Conservation (phyloP, 306 rosid genomes). For the Vigna angularis region DNA sequence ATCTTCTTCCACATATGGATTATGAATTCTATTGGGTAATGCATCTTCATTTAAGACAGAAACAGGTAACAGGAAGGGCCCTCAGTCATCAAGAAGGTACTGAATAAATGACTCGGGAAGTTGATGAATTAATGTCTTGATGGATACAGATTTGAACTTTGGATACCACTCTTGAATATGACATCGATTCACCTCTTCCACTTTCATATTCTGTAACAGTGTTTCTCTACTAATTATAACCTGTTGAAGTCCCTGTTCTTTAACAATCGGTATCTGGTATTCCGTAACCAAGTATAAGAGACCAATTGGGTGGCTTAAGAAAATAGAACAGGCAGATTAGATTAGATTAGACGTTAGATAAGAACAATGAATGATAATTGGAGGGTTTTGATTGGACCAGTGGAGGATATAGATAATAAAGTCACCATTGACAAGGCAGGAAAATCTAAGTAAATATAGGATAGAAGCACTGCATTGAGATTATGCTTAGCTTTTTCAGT, state of each 20-base stretch:
- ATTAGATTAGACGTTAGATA: too few relatives aligned
- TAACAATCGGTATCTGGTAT: conserved; percentile 32
- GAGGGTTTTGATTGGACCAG: too few relatives aligned
- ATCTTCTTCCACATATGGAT: conserved; percentile 70
- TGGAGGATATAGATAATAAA: too few relatives aligned
- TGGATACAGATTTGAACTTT: conserved; percentile 64
- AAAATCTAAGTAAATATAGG: too few relatives aligned
- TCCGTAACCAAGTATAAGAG: conserved; percentile 26
- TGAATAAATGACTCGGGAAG: conserved; percentile 77
- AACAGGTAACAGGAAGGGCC: conserved; percentile 71
- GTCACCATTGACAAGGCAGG: too few relatives aligned
- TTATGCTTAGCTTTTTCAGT: too few relatives aligned
- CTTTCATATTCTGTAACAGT: conserved; percentile 53
- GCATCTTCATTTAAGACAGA: conserved; percentile 83
- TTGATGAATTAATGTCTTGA: conserved; percentile 67
- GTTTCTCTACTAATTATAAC: neutral
- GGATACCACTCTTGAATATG: conserved; percentile 89
- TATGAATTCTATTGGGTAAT: conserved; percentile 73
- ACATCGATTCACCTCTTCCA: conserved; percentile 68
- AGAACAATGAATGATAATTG: too few relatives aligned
- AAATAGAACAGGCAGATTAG: too few relatives aligned
- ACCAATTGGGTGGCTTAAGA: neutral
- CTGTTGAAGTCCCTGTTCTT: conserved; percentile 10
- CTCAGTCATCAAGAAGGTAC: conserved; percentile 73
- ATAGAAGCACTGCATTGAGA: too few relatives aligned